Evolutionary conservation across 768 basidiomycete species (phyloP).

Genomic region (Flagelloscypha sp.): DNA sequence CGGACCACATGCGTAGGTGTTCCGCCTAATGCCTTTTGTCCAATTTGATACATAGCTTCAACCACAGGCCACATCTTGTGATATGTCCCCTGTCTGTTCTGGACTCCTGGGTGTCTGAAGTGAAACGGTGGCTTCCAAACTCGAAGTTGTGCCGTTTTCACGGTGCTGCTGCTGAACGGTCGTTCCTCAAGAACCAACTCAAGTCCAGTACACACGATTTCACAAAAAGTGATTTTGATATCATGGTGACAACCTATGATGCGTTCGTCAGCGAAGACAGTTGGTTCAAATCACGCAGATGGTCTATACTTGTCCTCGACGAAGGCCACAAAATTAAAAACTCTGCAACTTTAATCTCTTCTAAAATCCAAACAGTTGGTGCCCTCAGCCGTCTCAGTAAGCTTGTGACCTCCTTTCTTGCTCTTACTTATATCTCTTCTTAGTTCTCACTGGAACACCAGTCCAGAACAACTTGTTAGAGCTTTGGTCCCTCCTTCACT

Average conservation of each 20-base stretch:
- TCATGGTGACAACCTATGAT: constrained; percentile 68
- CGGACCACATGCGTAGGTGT: constrained; percentile 16
- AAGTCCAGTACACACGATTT: constrained; percentile 23
- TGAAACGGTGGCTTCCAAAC: constrained; percentile 45
- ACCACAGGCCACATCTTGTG: constrained; percentile 62
- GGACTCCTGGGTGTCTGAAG: constrained; percentile 50
- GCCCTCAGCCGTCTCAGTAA: constrained; percentile 49
- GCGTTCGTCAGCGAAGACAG: constrained; percentile 44
- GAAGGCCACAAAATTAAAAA: constrained; percentile 74
- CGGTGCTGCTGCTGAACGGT: constrained; percentile 44
- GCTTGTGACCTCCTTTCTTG: constrained; percentile 5
- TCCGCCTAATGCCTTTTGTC: neutral
- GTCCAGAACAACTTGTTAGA: constrained; percentile 60
- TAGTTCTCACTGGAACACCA: constrained; percentile 64
- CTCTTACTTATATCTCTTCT: neutral
- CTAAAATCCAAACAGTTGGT: constrained; percentile 47
- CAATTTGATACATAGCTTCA: constrained; percentile 21
- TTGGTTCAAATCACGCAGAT: constrained; percentile 56
- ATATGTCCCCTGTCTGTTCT: constrained; percentile 67
- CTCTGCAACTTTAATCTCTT: constrained; percentile 42
- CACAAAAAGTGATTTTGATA: constrained; percentile 44
- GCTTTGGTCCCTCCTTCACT: constrained; percentile 48
- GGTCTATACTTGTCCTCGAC: constrained; percentile 53
- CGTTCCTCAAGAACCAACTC: constrained; percentile 42
- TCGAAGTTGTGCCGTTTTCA: constrained; percentile 54